Base-by-base conservation (phyloP, 2,329 filamentous ascomycete genomes). In the Phialocephala sp. region DNA sequence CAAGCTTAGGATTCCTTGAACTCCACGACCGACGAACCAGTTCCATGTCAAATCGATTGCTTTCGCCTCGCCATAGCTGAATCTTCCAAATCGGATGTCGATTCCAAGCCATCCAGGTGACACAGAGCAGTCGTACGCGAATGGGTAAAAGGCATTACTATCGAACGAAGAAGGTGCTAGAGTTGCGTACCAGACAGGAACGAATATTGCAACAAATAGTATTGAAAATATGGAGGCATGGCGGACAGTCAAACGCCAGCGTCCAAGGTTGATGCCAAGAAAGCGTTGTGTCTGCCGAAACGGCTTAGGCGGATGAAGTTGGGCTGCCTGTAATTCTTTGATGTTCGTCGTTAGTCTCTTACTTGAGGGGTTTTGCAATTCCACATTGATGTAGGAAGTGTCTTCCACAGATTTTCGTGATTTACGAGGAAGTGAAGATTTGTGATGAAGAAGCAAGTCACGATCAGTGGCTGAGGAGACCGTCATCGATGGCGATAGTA, bases 31-130 rank as follows among this genome's bases (percentile, higher is more conserved):
- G 20, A 68, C 62, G 14, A 68, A 20, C 64, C 47, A 65, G 37
- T 69, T 69, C 68, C 68, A 69, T 11, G 64, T 59, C 4, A 68
- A 39, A 56, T 68, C 68, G 37, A 69, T 24, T 15, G 63, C 64
- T 56, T 69, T 69, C 14, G 68, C 68, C 4, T 35, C 36, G 15
- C 59, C 66, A 27, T 54, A 68, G 35, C 32, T 64, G 47, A 66
- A 66, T 3, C 47, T 47, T 1, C 60, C 67, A 55, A 61, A 65
- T 8, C 32, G 57, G 18, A 69, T 14, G 56, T 66, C 59, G 22
- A 69, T 66, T 8, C 65, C 68, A 14, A 69, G 43, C 63, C 59
- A 66, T 15, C 66, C 37, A 41, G 37, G 37, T 18, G 37, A 41
- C 37, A 8, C 11, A 41, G 37, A 41, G 32, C 66, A 68, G 24